Base-by-base conservation (phyloP, 2,329 filamentous ascomycete species). In the Hyphodiscus sp. region DNA sequence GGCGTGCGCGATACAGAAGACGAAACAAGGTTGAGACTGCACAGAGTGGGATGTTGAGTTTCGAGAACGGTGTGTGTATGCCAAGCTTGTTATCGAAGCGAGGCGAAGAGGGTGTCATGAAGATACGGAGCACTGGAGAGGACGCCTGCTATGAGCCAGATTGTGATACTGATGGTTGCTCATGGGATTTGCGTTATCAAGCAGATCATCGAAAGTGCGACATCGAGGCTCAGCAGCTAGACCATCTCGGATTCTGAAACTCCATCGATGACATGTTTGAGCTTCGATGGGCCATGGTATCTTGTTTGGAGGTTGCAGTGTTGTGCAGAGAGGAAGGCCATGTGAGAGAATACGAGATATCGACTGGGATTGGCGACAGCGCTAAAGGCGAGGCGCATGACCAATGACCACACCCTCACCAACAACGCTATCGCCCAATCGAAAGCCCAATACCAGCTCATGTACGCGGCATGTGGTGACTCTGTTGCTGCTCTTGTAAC, bases 401-500 rank as follows among this genome's bases (percentile, higher is more conserved):
- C 63, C 63, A 65, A 63, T 62, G 53, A 56, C 51, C 55, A 65
- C 64, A 64, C 64, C 64, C 64, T 62, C 62, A 59, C 18, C 20
- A 42, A 46, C 33, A 41, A 46, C 41, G 47, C 20, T 41, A 15
- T 43, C 47, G 48, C 30, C 59, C 60, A 65, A 64, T 64, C 55
- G 61, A 26, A 49, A 8, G n/a, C 26, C 42, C 41, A n/a, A 33
- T 51, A 41, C 29, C 50, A 38, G 18, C 53, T 62, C 59, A 65
- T 54, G 62, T 54, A 48, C 61, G 62, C 56, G 60, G 58, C 60
- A 65, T 63, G 63, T 64, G 64, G 58, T 67, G 64, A 67, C 63
- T 62, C 51, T 60, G 59, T 30, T 62, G 60, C 20, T 55, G 52
- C 44, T 56, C 50, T 26, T 63, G 61, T 29, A 54, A 51, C 41